Conservation (phyloP, 306 rosid genomes). For the Prunus mume region DNA sequence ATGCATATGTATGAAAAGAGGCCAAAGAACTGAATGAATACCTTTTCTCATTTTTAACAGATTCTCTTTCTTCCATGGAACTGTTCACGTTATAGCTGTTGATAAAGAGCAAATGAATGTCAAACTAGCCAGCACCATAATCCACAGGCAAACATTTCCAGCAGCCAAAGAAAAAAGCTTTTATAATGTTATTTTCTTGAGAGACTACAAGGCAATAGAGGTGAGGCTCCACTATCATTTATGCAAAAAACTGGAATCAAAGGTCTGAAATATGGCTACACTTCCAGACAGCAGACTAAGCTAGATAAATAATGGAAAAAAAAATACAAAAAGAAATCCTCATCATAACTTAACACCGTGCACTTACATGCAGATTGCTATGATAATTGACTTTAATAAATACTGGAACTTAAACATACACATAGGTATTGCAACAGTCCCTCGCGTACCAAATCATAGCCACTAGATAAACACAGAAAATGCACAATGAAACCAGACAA, state of each 20-base stretch:
- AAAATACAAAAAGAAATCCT: background rate
- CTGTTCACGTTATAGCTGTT: constrained; percentile 30
- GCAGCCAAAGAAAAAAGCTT: background rate
- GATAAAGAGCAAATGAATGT: background rate
- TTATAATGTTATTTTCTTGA: background rate
- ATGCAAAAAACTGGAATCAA: background rate
- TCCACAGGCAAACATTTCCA: background rate
- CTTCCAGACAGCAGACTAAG: background rate
- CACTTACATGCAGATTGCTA: background rate
- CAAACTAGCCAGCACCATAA: constrained; percentile 2
- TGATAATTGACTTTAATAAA: background rate
- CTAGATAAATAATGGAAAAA: background rate
- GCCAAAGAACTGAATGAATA: constrained; percentile 2
- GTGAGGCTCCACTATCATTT: background rate
- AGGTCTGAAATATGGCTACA: background rate
- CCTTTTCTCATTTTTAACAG: constrained; percentile 14
- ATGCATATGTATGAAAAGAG: background rate
- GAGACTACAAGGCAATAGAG: background rate
- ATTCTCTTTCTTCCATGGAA: constrained; percentile 21
- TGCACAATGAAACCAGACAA: background rate
- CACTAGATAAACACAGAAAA: background rate
- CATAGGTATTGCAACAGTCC: background rate
- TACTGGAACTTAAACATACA: background rate
- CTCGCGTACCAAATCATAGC: background rate
- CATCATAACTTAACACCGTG: background rate